Evolutionary conservation across 306 rosid species (phyloP).

Genomic region (Malus asiatica): DNA sequence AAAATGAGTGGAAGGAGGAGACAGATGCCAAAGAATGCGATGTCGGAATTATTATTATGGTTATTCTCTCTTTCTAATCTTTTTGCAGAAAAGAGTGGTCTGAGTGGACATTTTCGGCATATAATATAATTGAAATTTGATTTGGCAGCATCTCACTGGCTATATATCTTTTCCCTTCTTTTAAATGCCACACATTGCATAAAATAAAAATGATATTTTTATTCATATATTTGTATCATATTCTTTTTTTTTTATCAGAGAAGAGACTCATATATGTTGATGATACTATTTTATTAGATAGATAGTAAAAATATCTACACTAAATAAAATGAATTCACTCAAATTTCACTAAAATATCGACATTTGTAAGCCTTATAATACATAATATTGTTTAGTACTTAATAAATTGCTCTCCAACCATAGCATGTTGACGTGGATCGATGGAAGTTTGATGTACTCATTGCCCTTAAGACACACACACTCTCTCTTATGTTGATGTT

Average conservation of each 20-base stretch:
- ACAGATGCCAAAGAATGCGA: conserved; percentile 3
- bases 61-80: not conserved
- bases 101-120: conserved; percentile 22
- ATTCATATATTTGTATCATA: too few relatives aligned
- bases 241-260: too few relatives aligned
- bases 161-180: not conserved
- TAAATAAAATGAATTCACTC: too few relatives aligned
- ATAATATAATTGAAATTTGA: conserved; percentile 29
- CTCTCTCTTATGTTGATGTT: not conserved
- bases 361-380: too few relatives aligned
- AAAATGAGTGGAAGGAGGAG: conserved; percentile 12
- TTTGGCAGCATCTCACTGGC: conserved; percentile 26
- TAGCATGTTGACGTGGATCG: conserved; percentile 31
- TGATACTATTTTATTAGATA: too few relatives aligned
- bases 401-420: too few relatives aligned
- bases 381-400: too few relatives aligned
- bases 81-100: conserved; percentile 20
- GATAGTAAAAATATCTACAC: too few relatives aligned
- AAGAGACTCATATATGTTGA: too few relatives aligned
- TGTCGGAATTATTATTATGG: conserved; percentile 20
- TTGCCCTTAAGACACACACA: conserved; percentile 15
- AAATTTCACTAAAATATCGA: too few relatives aligned
- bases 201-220: too few relatives aligned
- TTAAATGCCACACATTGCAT: conserved; percentile 15
- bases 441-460: conserved; percentile 37